Evolutionary conservation across 345 rosid genomes (phyloP), one percentile per base, ranked within the genome.

Genomic region (Brassica cretica): DNA sequence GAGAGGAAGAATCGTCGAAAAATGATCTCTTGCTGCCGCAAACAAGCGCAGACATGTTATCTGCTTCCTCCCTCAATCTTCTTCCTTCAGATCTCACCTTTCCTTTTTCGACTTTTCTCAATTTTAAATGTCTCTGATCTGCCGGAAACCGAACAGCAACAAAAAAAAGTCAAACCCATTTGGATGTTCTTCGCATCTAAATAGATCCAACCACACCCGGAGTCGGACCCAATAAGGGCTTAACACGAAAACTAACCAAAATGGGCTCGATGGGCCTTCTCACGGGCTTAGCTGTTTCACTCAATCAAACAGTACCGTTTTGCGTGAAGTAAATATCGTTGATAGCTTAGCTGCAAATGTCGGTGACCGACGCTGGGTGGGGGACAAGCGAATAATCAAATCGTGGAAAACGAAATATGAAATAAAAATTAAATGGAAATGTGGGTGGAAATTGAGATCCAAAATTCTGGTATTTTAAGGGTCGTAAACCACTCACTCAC

Each of bases 11-110:
- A 66, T 91, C 97, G 85, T 91, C 97, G 68, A 91, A 91, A 64
- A 89, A 83, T 71, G 94, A 91, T 91, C 94, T 91, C 94, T 91
- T 91, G 70, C 55, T 46, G 55, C 97, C 93, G 83, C 94, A 89
- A 87, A 91, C 87, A 78, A 90, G 85, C 70, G 94, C 94, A 89
- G 97, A 91, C 97, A 91, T 91, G 93, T 87, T 91, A 81, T 88
- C 85, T 84, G 82, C 76, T 78, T 66, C 79, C 83, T 73, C 58
- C 75, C 76, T 65, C 12, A 8, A 8, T 59, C 33, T 10, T 58
- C 55, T 58, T 58, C 74, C 74, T 78, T 78, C 58, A 66, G 73
- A 72, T 78, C 78, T 73, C 77, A 66, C 70, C 61, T 70, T 63
- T 58, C 32, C 61, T 1, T 46, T 14, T 61, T 41, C 1, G 1